phyloP scores from a whole-genome alignment of 2,329 filamentous ascomycete species.

The Penicillium freii region DNA sequence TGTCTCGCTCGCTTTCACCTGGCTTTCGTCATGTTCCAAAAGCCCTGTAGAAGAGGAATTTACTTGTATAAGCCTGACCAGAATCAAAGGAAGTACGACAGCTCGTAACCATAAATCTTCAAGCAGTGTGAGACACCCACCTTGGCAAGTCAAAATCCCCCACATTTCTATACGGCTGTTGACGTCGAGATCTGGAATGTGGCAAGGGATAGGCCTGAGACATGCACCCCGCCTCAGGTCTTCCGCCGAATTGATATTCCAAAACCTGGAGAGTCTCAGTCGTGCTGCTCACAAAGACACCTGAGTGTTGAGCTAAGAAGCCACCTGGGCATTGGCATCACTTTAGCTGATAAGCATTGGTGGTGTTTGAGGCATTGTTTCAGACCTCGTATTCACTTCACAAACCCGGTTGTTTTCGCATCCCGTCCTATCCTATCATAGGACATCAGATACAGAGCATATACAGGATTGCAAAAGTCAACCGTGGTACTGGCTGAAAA shows the following conservation, averaged over 20 bases:
- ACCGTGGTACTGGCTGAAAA: background rate
- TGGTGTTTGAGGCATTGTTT: slow-evolving; percentile 18
- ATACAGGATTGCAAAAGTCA: background rate
- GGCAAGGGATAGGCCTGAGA: slow-evolving; percentile 12
- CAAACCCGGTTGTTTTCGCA: background rate
- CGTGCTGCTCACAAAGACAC: background rate
- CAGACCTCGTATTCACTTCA: slow-evolving; percentile 31
- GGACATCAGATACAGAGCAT: background rate
- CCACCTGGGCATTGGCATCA: slow-evolving; percentile 1
- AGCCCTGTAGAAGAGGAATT: background rate
- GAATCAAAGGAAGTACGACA: background rate
- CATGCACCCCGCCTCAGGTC: slow-evolving; percentile 4
- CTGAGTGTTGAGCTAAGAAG: slow-evolving; percentile 3
- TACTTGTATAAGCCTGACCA: background rate
- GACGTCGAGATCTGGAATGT: slow-evolving; percentile 3
- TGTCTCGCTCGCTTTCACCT: background rate
- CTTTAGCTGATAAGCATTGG: slow-evolving; percentile 13
- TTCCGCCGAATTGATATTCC: background rate
- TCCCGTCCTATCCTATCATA: slow-evolving; percentile 3
- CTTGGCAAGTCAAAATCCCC: slow-evolving; percentile 5
- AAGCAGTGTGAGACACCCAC: slow-evolving; percentile 7
- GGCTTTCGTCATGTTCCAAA: background rate
- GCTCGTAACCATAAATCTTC: background rate
- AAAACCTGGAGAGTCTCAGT: background rate
- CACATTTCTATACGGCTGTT: slow-evolving; percentile 5